A percentile compares a stretch with the other conserved stretches of the same genome.
phyloP scores from a whole-genome alignment of 148 eudicot genomes.

The Beta vulgaris region DNA sequence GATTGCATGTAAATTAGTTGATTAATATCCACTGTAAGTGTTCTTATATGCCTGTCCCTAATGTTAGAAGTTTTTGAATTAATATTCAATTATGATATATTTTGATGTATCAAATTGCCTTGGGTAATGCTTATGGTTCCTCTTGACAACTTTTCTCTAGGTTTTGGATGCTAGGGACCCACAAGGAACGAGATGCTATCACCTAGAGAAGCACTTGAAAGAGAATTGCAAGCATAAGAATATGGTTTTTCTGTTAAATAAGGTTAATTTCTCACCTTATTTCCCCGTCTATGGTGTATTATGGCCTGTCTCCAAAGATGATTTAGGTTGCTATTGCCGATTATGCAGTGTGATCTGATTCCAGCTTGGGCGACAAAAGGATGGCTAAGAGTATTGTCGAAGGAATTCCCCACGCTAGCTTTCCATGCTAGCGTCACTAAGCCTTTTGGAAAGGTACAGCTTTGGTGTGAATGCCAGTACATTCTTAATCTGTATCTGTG shows the following conservation, averaged over 20 bases:
- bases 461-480: not conserved
- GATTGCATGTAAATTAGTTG: not conserved
- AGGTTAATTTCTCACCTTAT: no score
- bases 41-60: not conserved
- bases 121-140: not conserved
- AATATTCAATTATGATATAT: not conserved
- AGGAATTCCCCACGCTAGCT: slow-evolving; percentile 84
- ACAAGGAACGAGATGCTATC: slow-evolving; percentile 92
- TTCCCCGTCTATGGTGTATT: no score
- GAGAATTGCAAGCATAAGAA: slow-evolving; percentile 83
- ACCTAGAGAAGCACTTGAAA: slow-evolving; percentile 86
- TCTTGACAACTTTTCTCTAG: slow-evolving; percentile 27
- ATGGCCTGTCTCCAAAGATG: slow-evolving; percentile 1
- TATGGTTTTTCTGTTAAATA: slow-evolving; percentile 80
- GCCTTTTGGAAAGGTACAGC: slow-evolving; percentile 87
- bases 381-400: slow-evolving; percentile 78
- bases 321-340: slow-evolving; percentile 10
- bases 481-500: not conserved
- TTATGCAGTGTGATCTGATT: slow-evolving; percentile 81
- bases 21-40: not conserved
- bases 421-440: slow-evolving; percentile 89
- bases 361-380: slow-evolving; percentile 99
- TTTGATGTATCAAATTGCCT: not conserved
- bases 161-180: slow-evolving; percentile 98
- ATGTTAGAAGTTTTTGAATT: no score